phyloP scores from a whole-genome alignment of 1,139 yeast genomes.

The Yamadazyma mexicana region DNA sequence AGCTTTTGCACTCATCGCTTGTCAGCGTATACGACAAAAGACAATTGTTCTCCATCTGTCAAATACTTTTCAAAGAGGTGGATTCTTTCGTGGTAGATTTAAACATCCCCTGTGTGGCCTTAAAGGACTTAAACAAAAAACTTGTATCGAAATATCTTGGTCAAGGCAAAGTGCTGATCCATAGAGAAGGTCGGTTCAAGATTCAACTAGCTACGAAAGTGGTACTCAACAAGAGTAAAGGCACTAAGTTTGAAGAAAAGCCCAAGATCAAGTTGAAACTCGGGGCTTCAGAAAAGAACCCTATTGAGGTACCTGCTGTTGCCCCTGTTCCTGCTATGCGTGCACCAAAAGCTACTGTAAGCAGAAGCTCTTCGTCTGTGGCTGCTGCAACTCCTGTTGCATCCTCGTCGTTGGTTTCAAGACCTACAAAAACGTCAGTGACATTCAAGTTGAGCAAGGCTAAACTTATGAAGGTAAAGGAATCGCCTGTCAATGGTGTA shows the following conservation, averaged over 20 bases:
- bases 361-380: background rate
- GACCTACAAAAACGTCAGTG: conserved; percentile 2
- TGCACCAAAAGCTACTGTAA: conserved; percentile 4
- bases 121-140: conserved; percentile 54
- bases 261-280: conserved; percentile 25
- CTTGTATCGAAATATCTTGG: conserved; percentile 57
- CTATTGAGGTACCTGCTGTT: background rate
- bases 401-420: background rate
- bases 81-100: conserved; percentile 62
- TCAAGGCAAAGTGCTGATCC: conserved; percentile 44
- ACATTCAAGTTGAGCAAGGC: conserved; percentile 8
- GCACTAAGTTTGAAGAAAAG: conserved; percentile 8
- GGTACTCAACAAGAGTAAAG: conserved; percentile 9
- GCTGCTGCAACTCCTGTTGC: background rate
- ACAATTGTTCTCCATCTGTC: conserved; percentile 61
- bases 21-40: conserved; percentile 62
- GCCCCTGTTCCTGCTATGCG: conserved; percentile 5
- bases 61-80: conserved; percentile 63
- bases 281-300: conserved; percentile 5
- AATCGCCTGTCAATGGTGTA: conserved; percentile 12
- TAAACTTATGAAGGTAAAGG: conserved; percentile 4
- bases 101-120: conserved; percentile 57
- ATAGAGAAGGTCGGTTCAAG: conserved; percentile 47
- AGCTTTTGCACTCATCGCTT: conserved; percentile 60
- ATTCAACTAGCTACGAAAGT: conserved; percentile 35